Base-by-base conservation (phyloP, 805 yeast species). In the Candida maesae region DNA sequence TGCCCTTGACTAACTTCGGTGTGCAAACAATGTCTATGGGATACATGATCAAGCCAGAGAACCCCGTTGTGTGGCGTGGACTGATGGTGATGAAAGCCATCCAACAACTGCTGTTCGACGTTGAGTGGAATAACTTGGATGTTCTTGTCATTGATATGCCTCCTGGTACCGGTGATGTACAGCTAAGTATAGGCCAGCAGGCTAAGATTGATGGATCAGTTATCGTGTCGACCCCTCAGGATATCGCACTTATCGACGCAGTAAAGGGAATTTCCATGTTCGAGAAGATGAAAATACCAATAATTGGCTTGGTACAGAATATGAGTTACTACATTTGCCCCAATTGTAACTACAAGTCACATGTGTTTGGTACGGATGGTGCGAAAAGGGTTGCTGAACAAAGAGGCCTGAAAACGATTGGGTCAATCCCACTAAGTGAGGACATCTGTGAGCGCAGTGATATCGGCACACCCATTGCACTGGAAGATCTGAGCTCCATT, bases 151-250 rank as follows among this genome's bases (percentile, higher is more conserved):
- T 87, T 10, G 95, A 87, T 52, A 74, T 87, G 84, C 95, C 95
- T 0, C 95, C 95, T 1, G 95, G 95, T 3, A 87, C 95, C 0
- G 95, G 95, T 15, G 95, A 87, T 57, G 81, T 85, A 0, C 95
- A 87, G 54, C 67, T 87, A 40, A 83, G 95, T 0, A 68, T 87
- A n/a, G 79, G 88, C 20, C 95, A 87, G 60, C 83, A 79, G 52
- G 59, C 84, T n/a, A 71, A 73, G 34, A 76, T 87, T 0, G 84
- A 80, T 51, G 95, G 95, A 0, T 87, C 95, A 0, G 73, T 87
- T 1, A 76, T 87, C 28, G 95, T 87, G 1, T 78, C 89, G 1
- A 87, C 95, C 0, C 91, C 95, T 0, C 95, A 87, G 58, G 95
- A 87, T 49, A 75, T 87, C 30, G 95, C 95, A 0, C 60, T 86